Base-by-base conservation (phyloP, 495 filamentous ascomycete genomes). In the Penicillium paxilli region DNA sequence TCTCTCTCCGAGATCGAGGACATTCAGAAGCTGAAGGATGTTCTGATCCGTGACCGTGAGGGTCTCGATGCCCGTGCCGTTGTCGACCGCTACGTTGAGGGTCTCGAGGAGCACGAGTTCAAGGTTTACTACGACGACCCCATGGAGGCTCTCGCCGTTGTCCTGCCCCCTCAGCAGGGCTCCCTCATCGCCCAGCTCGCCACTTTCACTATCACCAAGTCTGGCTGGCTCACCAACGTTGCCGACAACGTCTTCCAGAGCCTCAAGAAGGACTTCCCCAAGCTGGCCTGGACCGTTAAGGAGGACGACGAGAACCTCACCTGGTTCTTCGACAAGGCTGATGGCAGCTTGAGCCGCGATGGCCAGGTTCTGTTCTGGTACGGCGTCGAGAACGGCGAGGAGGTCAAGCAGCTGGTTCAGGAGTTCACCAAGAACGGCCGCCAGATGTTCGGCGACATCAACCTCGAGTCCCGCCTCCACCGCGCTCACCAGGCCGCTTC, bases 261-360 rank as follows among this genome's bases (percentile, higher is more conserved):
- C 49, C 87, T 98, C 65, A 91, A 92, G 77, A 95, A 93, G 72
- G 92, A 97, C 63, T 89, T 90, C 67, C 85, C 90, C 55, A 92
- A 87, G 74, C 82, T 98, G 49, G 86, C 92, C 28, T 98, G 94
- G 93, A 96, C 91, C n/a, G 94, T 97, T 37, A 92, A 90, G 75
- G 87, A 91, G 61, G 90, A 94, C 55, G 94, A 98, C 57, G 95
- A 98, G 80, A 98, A 98, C 69, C 79, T 98, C 62, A 91, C 89
- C 23, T 98, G 94, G 94, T 98, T 98, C 78, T 96, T 95, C 57
- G 93, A 96, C 74, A 96, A 96, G 79, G 88, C 94, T 8, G 90
- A 96, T 54, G 95, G 95, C 44, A 96, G 89, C 71, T 77, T 97
- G 53, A 89, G 88, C 41, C 82, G 85, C 26, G 83, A 90, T 47